These are phyloP conservation scores for Decorospora gaudefroyi DNA, from an alignment of 2,329 filamentous ascomycete genomes.

Conservation along the genomic window DNA sequence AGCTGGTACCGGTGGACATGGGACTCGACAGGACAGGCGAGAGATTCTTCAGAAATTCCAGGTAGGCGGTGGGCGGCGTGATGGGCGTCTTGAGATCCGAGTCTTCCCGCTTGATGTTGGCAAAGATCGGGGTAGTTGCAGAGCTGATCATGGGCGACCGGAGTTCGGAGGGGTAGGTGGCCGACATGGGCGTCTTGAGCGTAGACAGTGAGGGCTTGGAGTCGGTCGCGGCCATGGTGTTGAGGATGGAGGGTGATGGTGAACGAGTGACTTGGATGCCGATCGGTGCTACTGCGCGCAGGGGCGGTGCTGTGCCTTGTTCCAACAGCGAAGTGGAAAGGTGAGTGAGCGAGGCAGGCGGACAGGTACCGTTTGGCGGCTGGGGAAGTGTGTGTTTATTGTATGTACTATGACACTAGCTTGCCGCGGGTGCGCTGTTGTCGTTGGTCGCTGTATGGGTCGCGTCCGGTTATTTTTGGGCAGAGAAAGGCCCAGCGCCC, in stretches of 20 bases:
- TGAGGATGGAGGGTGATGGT: constrained; percentile 14
- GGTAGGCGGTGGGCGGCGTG: constrained; percentile 85
- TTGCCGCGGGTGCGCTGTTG: constrained; percentile 37
- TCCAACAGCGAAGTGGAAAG: constrained; percentile 34
- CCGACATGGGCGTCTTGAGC: constrained; percentile 63
- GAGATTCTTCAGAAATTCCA: constrained; percentile 88
- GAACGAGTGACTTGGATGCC: constrained; percentile 40
- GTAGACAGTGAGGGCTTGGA: constrained; percentile 50
- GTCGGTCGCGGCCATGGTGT: constrained; percentile 48
- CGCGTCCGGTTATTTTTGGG: constrained; percentile 27
- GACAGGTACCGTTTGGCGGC: constrained; percentile 33
- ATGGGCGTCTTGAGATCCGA: constrained; percentile 75
- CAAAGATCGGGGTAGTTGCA: constrained; percentile 53
- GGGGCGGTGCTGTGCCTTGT: constrained; percentile 35
- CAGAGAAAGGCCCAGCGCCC: constrained; percentile 36
- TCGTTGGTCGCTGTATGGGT: constrained; percentile 41
- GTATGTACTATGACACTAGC: constrained; percentile 32
- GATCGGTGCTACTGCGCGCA: constrained; percentile 26
- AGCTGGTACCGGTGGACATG: constrained; percentile 61
- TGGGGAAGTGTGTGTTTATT: constrained; percentile 42
- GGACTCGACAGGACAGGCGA: constrained; percentile 72
- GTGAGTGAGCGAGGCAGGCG: constrained; percentile 35
- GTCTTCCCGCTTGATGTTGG: constrained; percentile 67
- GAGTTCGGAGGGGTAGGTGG: constrained; percentile 59
- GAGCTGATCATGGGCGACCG: constrained; percentile 66